Percentiles rank a stretch among this genome's conserved stretches.
phyloP scores from a whole-genome alignment of 176 grass and related monocot genomes.

The Aegilops sharonensis region DNA sequence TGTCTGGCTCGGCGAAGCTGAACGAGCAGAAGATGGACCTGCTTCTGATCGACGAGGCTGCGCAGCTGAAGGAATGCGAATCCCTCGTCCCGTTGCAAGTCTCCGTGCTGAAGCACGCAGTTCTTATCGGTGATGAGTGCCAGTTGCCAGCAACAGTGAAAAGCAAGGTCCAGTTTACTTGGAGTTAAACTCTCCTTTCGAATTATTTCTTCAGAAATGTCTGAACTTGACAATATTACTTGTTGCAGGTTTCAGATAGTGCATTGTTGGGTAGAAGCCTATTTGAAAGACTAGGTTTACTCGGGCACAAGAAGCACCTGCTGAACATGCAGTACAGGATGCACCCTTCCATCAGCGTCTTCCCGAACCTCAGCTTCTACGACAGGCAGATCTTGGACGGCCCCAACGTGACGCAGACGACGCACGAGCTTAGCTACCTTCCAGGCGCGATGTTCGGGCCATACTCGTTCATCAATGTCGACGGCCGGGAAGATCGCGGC shows the following conservation, averaged over 20 bases:
- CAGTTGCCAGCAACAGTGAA: conserved; percentile 70
- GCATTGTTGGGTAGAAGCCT: conserved; percentile 59
- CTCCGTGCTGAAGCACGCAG: conserved; percentile 35
- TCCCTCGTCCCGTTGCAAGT: conserved; percentile 61
- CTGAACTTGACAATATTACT: not conserved
- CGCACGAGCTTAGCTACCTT: conserved; percentile 27
- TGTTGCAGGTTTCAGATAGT: conserved; percentile 41
- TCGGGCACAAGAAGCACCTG: conserved; percentile 64
- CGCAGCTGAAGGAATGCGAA: conserved; percentile 72
- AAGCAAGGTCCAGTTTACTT: conserved; percentile 50
- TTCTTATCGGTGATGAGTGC: conserved; percentile 70
- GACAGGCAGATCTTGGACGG: conserved; percentile 52
- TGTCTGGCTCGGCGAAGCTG: conserved; percentile 54
- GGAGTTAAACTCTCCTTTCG: not conserved
- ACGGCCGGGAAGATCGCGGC: conserved; percentile 39
- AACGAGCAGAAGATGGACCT: conserved; percentile 28
- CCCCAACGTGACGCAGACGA: conserved; percentile 36
- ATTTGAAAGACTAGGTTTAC: conserved; percentile 58
- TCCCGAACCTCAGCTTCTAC: conserved; percentile 57
- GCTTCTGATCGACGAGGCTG: conserved; percentile 76
- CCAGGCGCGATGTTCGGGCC: conserved; percentile 54
- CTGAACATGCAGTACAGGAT: conserved; percentile 82
- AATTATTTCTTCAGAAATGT: not conserved
- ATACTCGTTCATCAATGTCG: conserved; percentile 67
- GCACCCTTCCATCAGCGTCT: conserved; percentile 73